A percentile compares a stretch with the other conserved stretches of the same genome.
Conservation (phyloP, 768 basidiomycete species). For the Podaxis sp. region DNA sequence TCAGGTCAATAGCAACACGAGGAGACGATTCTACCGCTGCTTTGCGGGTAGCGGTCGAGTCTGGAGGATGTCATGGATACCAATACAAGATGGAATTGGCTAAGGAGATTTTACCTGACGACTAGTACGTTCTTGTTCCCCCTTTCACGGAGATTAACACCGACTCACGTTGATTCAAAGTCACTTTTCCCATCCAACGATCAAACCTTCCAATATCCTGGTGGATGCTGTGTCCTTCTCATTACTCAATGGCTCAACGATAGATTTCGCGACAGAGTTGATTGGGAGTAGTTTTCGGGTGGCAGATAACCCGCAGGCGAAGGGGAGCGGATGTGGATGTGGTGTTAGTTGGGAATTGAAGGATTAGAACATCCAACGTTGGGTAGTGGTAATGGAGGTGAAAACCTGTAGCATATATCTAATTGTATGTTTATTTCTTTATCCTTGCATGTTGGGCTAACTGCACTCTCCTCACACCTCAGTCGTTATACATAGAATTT, state of each 20-base stretch:
- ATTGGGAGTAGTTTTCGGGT: conserved; percentile 92
- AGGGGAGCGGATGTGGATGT: conserved; percentile 90
- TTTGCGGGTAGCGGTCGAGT: conserved; percentile 83
- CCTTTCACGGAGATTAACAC: conserved; percentile 9
- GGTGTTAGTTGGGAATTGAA: conserved; percentile 96
- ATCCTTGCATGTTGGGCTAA: background rate
- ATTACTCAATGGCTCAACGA: conserved; percentile 82
- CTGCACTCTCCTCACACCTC: background rate
- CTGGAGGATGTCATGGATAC: conserved; percentile 96
- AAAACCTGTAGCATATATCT: background rate
- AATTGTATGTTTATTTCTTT: conserved; percentile 3
- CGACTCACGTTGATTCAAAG: conserved; percentile 33
- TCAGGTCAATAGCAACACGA: conserved; percentile 64
- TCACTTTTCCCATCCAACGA: conserved; percentile 68
- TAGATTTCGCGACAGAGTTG: conserved; percentile 92
- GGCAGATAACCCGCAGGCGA: conserved; percentile 84
- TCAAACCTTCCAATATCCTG: conserved; percentile 73
- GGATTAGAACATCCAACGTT: conserved; percentile 25
- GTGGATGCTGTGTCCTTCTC: conserved; percentile 85
- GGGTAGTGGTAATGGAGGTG: too few relatives aligned
- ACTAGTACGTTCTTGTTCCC: conserved; percentile 66
- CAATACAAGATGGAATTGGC: conserved; percentile 92
- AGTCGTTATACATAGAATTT: background rate
- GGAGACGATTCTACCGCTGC: conserved; percentile 65
- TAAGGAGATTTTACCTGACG: conserved; percentile 59